phyloP scores from a whole-genome alignment of 805 yeast genomes.

The Candida cerambycidarum region DNA sequence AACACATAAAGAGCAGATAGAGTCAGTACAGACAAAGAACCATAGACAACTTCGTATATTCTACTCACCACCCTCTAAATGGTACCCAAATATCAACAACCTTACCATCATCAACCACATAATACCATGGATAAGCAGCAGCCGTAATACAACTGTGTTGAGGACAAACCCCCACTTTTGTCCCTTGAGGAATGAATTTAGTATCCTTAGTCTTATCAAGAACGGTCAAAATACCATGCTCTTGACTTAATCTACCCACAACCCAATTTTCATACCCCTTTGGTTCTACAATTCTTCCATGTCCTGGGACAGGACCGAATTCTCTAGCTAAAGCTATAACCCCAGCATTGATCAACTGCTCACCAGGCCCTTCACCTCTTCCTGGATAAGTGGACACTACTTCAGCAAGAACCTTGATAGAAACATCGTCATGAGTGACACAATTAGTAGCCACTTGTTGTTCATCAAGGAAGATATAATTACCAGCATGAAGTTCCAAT shows the following conservation, averaged over 20 bases:
- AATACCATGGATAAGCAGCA: slow-evolving; percentile 58
- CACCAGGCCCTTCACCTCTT: slow-evolving; percentile 54
- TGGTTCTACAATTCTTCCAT: slow-evolving; percentile 48
- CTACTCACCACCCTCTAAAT: slow-evolving; percentile 28
- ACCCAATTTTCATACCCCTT: slow-evolving; percentile 54
- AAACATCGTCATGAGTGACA: slow-evolving; percentile 60
- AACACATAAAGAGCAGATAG: too few relatives aligned
- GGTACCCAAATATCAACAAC: slow-evolving; percentile 69
- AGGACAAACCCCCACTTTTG: slow-evolving; percentile 56
- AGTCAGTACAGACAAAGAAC: too few relatives aligned
- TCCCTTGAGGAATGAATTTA: slow-evolving; percentile 50
- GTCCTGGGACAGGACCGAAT: slow-evolving; percentile 57
- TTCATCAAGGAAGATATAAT: slow-evolving; percentile 68
- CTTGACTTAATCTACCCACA: slow-evolving; percentile 71
- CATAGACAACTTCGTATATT: too few relatives aligned
- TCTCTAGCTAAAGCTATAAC: slow-evolving; percentile 70
- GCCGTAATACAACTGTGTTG: slow-evolving; percentile 78
- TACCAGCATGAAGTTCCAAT: slow-evolving; percentile 80
- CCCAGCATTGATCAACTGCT: slow-evolving; percentile 68
- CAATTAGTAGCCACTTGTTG: slow-evolving; percentile 77
- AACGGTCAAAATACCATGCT: slow-evolving; percentile 73
- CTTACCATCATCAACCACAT: slow-evolving; percentile 39
- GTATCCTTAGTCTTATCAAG: slow-evolving; percentile 22
- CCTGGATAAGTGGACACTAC: slow-evolving; percentile 55
- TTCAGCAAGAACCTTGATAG: slow-evolving; percentile 57